These are phyloP conservation scores for Triticum monococcum DNA, from an alignment of 176 grass and related monocot species.

Conservation along the genomic window DNA sequence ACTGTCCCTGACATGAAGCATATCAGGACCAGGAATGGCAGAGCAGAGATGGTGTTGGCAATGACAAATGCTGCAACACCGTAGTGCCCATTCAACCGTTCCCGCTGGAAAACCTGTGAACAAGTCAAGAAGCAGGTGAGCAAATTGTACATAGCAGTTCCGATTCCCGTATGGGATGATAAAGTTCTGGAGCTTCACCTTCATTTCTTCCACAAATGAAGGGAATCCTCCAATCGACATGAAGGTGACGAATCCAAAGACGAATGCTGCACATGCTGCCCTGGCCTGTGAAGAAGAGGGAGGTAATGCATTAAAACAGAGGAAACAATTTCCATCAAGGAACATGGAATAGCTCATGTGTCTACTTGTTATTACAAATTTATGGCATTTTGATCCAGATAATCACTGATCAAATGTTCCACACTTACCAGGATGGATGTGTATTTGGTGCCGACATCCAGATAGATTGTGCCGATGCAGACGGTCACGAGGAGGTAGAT, in stretches of 20 bases:
- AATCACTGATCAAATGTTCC: not conserved
- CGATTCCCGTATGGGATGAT: not conserved
- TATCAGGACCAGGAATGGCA: constrained; percentile 90
- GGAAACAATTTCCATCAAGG: not conserved
- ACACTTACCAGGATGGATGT: constrained; percentile 81
- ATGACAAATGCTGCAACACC: constrained; percentile 87
- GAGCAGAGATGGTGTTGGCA: constrained; percentile 86
- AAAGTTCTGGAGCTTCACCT: constrained; percentile 46
- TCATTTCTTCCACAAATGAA: constrained; percentile 99
- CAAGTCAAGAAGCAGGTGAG: not conserved
- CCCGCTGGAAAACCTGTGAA: constrained; percentile 93
- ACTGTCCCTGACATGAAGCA: constrained; percentile 84
- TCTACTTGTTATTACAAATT: not conserved
- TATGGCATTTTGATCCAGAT: not conserved
- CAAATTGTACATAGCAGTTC: not conserved
- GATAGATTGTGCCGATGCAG: constrained; percentile 98
- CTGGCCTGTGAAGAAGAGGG: constrained; percentile 54
- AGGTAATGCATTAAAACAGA: constrained; percentile 19
- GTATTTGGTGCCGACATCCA: constrained; percentile 86
- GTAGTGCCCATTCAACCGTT: constrained; percentile 92
- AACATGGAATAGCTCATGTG: not conserved
- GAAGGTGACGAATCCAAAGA: constrained; percentile 97
- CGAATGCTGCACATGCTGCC: constrained; percentile 74
- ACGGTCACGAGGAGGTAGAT: constrained; percentile 94
- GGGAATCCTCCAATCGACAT: constrained; percentile 99